Base-by-base conservation (phyloP, 371 early-diverging fungal species). In the Mortierella sp. region DNA sequence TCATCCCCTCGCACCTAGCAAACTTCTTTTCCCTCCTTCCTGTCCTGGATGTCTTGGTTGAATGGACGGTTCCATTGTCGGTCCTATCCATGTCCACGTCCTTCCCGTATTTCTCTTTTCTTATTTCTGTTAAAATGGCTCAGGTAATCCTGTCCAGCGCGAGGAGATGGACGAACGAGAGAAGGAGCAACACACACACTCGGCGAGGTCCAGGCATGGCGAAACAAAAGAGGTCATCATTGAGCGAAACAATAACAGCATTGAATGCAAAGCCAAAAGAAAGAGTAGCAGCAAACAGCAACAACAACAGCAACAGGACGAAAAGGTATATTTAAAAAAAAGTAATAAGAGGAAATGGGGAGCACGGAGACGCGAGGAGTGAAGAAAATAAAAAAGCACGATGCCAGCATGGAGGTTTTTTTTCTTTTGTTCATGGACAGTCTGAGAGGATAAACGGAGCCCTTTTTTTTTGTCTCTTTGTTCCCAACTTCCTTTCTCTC, bases 291-390 rank as follows among this genome's bases (percentile, higher is more conserved):
- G 34, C 11, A 21, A 54, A 54, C 54, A 5, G 5, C 31, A 31
- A 40, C 19, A 67, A 3, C 37, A 67, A 40, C 43, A 40, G 43
- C 2, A 34, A 14, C 26, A 10, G 10, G 26, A 54, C 54, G 24
- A 28, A 37, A 37, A 67, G 40, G 43, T 67, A 67, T 67, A 67
- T 67, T 37, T 67, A 37, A 16, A 11, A 46, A 50, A 11, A 40
- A 67, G 43, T 24, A 40, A 40, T 40, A 37, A 8, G 14, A 26
- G 57, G 26, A 57, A 24, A 67, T 4, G 24, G 24, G 67, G 67
- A 40, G 40, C 67, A 67, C 67, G 67, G 67, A 67, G 67, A 24
- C 67, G 24, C 14, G 59, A 61, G 37, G 34, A 59, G 59, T 64
- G 34, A 64, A 64, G 34, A 61, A 64, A 64, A 59, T 28, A 48